Base-by-base conservation (phyloP, 352 stramenopile species). In the Phytopythium litorale region DNA sequence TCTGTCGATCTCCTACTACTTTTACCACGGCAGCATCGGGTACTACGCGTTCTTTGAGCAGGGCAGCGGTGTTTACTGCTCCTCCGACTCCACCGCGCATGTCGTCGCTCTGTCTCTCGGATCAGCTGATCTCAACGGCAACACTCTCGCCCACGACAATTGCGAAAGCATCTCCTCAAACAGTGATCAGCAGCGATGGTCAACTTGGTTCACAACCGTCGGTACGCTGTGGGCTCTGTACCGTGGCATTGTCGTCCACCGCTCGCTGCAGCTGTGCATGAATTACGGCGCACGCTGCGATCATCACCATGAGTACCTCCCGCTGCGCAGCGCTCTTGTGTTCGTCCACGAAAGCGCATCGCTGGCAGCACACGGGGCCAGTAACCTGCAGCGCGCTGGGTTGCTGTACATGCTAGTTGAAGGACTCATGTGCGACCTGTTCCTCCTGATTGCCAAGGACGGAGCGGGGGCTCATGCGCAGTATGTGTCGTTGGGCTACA, bases 401-500 rank as follows among this genome's bases (percentile, higher is more conserved):
- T 15, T 78, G 6, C 35, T 78, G 16, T 78, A 78, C 42, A 30
- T 75, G 28, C 43, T 75, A 8, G 48, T 78, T 21, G 67, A 78
- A 65, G 65, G 67, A 0, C 50, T 78, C 7, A 78, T 78, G 71
- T 38, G 53, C 19, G 71, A 78, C 30, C 30, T 78, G 5, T 75
- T 75, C 21, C 28, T 78, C 25, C 45, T 78, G 28, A 73, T 75
- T 21, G 67, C 71, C 30, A 62, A 75, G 38, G 67, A 72, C 35
- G 67, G 71, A 7, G n/a, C 67, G 23, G 51, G 60, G 19, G 64
- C 64, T 1, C 58, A 56, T 2, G 43, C 68, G 40, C 71, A 75
- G 62, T 78, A 75, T n/a, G 69, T 73, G 49, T 78, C 71, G 12
- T 38, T 75, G 18, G 59, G 71, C 48, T 78, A 78, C 55, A 78